A percentile compares a stretch with the other conserved stretches of the same genome.
phyloP scores from a whole-genome alignment of 345 rosid genomes.

The Euphorbia peplus region DNA sequence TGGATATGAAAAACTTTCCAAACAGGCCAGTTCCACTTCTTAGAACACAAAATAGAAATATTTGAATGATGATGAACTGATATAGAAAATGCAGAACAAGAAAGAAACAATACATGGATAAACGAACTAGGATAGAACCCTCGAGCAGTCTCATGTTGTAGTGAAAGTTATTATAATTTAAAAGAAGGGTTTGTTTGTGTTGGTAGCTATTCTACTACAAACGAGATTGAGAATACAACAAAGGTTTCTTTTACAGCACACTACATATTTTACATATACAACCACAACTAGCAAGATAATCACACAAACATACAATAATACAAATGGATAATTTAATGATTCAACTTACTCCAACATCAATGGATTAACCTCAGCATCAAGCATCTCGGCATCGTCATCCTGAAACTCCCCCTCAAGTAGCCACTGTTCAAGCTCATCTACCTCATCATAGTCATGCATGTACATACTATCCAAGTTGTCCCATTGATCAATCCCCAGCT shows the following conservation, averaged over 20 bases:
- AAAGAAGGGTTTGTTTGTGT: no score
- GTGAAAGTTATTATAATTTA: no score
- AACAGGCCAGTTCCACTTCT: no score
- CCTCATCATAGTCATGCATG: conserved; percentile 47
- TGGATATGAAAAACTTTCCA: no score
- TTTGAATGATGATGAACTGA: no score
- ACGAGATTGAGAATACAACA: no score
- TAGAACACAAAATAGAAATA: no score
- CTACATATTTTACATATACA: background rate
- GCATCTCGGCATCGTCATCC: conserved; percentile 39
- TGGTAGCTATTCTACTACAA: no score
- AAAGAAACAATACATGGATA: no score
- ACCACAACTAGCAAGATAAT: background rate
- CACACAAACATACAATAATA: background rate
- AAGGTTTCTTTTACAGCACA: background rate
- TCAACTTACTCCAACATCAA: conserved; percentile 5
- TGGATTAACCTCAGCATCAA: conserved; percentile 26
- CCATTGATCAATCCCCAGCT: conserved; percentile 62
- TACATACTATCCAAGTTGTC: conserved; percentile 44
- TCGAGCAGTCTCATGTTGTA: no score
- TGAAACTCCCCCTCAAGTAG: conserved; percentile 39
- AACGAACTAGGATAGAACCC: no score
- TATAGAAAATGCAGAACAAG: no score
- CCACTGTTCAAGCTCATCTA: conserved; percentile 59
- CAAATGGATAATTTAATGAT: background rate